Base-by-base conservation (phyloP, 495 filamentous ascomycete species). In the Penicillium dipodomyicola region DNA sequence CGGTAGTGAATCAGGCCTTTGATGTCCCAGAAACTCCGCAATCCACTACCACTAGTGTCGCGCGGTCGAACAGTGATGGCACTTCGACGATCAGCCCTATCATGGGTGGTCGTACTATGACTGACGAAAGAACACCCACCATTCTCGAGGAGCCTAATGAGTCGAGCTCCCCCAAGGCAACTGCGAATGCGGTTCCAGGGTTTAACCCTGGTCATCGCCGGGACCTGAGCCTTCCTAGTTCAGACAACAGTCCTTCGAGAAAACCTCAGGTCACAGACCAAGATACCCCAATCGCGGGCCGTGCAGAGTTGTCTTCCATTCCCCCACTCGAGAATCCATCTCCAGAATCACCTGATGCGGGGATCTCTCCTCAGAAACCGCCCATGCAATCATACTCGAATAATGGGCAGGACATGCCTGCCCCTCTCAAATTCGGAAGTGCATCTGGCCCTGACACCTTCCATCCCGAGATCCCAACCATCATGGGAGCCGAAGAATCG, bases 41-140 rank as follows among this genome's bases (percentile, higher is more conserved):
- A 52, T 80, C 81, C 30, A 70, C 65, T 33, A 59, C 69, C 49
- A 76, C 67, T 42, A 80, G 69, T 46, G 72, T 87, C 23, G 78
- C 62, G 14, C 76, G 87, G 54, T 85, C 84, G 33, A 81, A 87
- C 55, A 88, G 85, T 44, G 80, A 81, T 49, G 83, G 84, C 52
- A 89, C 86, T 1, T 78, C 83, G 51, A 76, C 73, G 22, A 85
- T 90, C 56, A 87, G 84, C 61, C 87, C 87, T 2, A 89, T 90
- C 43, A 87, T 89, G 51, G 77, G 81, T 55, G 69, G 74, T 47
- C 73, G 68, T 49, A 65, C 54, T 27, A 47, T 56, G 25, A 67
- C 63, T 19, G 76, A 81, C 44, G 67, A 69, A 42, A 75, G 74
- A 37, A 84, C 83, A 0, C 80, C 82, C 10, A 81, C 80, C 0